Conservation (phyloP, 108 stramenopile genomes). For the Cyclotella kingstonii region DNA sequence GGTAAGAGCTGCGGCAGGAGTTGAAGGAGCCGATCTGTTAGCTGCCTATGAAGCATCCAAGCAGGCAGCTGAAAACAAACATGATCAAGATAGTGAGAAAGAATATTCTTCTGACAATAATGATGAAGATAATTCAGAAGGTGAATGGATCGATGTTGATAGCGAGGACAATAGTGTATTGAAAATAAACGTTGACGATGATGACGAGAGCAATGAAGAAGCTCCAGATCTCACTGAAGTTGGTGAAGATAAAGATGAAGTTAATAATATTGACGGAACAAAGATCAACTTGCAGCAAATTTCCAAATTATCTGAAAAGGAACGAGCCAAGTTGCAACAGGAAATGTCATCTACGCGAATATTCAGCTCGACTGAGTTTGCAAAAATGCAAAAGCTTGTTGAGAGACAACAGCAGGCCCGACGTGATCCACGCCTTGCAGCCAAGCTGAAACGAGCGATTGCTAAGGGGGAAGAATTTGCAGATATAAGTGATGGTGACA, state of each 20-base stretch:
- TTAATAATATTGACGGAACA: conserved; percentile 13
- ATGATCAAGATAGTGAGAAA: conserved; percentile 41
- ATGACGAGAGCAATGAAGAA: conserved; percentile 61
- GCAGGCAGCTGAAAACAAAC: conserved; percentile 30
- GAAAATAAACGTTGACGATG: conserved; percentile 45
- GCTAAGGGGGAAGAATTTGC: conserved; percentile 75
- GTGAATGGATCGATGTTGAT: conserved; percentile 45
- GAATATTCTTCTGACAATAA: conserved; percentile 40
- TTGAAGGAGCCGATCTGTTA: conserved; percentile 94
- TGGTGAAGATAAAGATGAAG: conserved; percentile 42
- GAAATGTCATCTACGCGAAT: conserved; percentile 81
- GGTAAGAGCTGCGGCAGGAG: conserved; percentile 69
- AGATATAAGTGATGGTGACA: conserved; percentile 66
- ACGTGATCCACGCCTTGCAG: conserved; percentile 78
- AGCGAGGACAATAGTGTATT: conserved; percentile 42
- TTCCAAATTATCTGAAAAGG: conserved; percentile 67
- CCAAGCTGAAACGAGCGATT: conserved; percentile 69
- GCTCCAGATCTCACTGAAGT: conserved; percentile 64
- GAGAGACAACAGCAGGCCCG: conserved; percentile 72
- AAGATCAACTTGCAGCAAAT: conserved; percentile 49
- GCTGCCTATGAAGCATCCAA: conserved; percentile 79
- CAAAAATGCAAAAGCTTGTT: conserved; percentile 85
- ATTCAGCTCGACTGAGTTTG: conserved; percentile 81
- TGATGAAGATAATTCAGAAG: conserved; percentile 45
- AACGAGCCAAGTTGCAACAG: conserved; percentile 73